These are phyloP conservation scores for Pilasporangium apinafurcum DNA, from an alignment of 352 stramenopile species.

Conservation along the genomic window DNA sequence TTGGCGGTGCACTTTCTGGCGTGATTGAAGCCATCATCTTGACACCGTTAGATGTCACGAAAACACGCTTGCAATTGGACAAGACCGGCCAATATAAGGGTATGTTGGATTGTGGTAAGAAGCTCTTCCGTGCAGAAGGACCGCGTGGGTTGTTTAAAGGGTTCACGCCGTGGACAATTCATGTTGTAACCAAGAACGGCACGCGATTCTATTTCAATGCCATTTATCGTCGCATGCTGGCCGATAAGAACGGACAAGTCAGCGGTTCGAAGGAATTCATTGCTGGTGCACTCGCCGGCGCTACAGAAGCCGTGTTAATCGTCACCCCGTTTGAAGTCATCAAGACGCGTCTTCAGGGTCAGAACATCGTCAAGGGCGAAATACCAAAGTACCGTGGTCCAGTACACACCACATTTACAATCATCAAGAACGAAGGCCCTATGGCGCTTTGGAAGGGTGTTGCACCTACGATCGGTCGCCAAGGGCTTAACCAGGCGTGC, in stretches of 20 bases:
- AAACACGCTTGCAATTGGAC: conserved; percentile 87
- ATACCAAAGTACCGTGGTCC: conserved; percentile 82
- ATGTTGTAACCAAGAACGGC: conserved; percentile 88
- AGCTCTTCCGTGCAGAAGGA: conserved; percentile 74
- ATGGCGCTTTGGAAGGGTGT: conserved; percentile 94
- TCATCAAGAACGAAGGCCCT: conserved; percentile 92
- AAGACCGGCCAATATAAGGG: conserved; percentile 81
- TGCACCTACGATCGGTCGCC: conserved; percentile 94
- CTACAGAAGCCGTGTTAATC: conserved; percentile 95
- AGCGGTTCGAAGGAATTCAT: conserved; percentile 76
- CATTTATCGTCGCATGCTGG: conserved; percentile 69
- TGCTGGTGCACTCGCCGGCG: conserved; percentile 89
- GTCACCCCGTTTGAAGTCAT: conserved; percentile 98
- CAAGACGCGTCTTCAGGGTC: conserved; percentile 95
- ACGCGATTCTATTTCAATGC: conserved; percentile 89
- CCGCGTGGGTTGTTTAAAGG: conserved; percentile 82
- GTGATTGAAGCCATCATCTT: conserved; percentile 83
- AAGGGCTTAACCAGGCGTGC: conserved; percentile 97
- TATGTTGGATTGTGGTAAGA: conserved; percentile 82
- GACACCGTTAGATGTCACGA: conserved; percentile 84
- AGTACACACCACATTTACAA: conserved; percentile 89
- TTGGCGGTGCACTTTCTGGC: conserved; percentile 77
- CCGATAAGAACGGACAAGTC: conserved; percentile 76
- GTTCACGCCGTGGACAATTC: conserved; percentile 85
- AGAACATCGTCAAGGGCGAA: conserved; percentile 84